A percentile compares a stretch with the other conserved stretches of the same genome.
Conservation (phyloP, 2,329 filamentous ascomycete species). For the Apiospora rasikravindrae region DNA sequence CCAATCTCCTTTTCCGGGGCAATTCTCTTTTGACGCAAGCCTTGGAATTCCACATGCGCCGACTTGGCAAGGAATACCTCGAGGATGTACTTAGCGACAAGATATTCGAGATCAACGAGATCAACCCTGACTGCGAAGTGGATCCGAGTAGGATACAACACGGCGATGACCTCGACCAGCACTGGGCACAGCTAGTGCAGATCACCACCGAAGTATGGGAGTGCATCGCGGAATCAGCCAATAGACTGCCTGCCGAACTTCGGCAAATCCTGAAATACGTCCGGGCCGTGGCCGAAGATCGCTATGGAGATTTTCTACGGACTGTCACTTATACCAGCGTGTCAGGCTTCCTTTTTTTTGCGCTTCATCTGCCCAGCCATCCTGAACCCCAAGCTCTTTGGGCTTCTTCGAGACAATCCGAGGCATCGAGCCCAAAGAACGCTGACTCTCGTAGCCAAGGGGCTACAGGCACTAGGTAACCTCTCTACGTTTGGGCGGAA, state of each 20-base stretch:
- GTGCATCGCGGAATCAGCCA: slow-evolving; percentile 76
- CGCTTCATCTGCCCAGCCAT: slow-evolving; percentile 97
- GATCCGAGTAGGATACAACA: slow-evolving; percentile 80
- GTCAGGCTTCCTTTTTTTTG: slow-evolving; percentile 92
- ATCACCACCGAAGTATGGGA: slow-evolving; percentile 87
- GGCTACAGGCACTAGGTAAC: slow-evolving; percentile 88
- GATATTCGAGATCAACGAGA: slow-evolving; percentile 85
- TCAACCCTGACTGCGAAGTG: slow-evolving; percentile 92
- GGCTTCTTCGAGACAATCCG: slow-evolving; percentile 81
- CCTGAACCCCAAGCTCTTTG: slow-evolving; percentile 91
- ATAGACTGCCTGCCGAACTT: slow-evolving; percentile 79
- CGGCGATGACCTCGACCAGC: slow-evolving; percentile 75
- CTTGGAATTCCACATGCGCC: slow-evolving; percentile 93
- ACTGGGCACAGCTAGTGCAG: slow-evolving; percentile 79
- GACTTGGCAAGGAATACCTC: slow-evolving; percentile 89
- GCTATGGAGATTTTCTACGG: slow-evolving; percentile 89
- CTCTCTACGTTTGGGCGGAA: slow-evolving; percentile 91
- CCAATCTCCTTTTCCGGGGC: slow-evolving; percentile 92
- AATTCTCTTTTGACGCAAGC: slow-evolving; percentile 94
- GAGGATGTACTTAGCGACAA: slow-evolving; percentile 87
- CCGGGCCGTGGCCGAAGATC: slow-evolving; percentile 88
- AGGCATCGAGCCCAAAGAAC: slow-evolving; percentile 83
- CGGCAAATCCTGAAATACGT: slow-evolving; percentile 89
- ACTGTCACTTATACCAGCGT: slow-evolving; percentile 93
- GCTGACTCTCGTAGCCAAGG: slow-evolving; percentile 90